Evolutionary conservation across 2,329 filamentous ascomycete genomes (phyloP).

Genomic region (Aspergillus clavatus): DNA sequence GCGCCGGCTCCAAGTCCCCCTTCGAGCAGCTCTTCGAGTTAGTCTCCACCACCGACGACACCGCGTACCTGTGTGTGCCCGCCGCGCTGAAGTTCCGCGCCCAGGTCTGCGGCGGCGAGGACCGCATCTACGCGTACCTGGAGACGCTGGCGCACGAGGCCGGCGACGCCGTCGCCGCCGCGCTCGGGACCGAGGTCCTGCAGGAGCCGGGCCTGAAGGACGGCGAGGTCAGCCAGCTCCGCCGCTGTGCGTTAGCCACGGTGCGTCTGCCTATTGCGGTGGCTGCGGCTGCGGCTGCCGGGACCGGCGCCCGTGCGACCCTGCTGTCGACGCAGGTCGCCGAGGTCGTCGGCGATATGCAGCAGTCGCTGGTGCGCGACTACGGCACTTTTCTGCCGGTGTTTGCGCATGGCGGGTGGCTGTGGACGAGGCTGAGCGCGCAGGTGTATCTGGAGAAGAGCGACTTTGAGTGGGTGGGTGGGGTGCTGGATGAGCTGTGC

Average conservation of each 20-base stretch:
- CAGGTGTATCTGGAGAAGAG: constrained; percentile 77
- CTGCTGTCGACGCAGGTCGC: constrained; percentile 39
- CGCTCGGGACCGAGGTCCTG: constrained; percentile 66
- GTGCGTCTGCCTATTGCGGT: constrained; percentile 63
- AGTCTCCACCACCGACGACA: constrained; percentile 68
- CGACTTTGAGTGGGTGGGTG: constrained; percentile 70
- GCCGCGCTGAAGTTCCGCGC: constrained; percentile 67
- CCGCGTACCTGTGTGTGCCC: constrained; percentile 66
- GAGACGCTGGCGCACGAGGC: constrained; percentile 60
- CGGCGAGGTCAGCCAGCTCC: constrained; percentile 41
- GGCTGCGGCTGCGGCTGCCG: neutral
- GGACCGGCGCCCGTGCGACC: constrained; percentile 3
- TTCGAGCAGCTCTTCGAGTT: constrained; percentile 73
- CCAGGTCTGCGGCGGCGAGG: constrained; percentile 68
- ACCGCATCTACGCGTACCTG: constrained; percentile 61
- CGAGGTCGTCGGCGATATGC: constrained; percentile 55
- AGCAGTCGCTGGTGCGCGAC: constrained; percentile 50
- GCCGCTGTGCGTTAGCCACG: constrained; percentile 66
- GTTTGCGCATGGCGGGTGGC: constrained; percentile 55
- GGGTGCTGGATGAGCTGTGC: constrained; percentile 55
- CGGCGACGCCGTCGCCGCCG: constrained; percentile 55
- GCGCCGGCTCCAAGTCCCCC: constrained; percentile 42
- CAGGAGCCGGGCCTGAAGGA: constrained; percentile 44
- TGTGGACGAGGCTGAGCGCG: constrained; percentile 70
- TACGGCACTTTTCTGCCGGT: constrained; percentile 68